These are phyloP conservation scores for Trichoderma lentiforme DNA, from an alignment of 2,329 filamentous ascomycete genomes.

Conservation along the genomic window DNA sequence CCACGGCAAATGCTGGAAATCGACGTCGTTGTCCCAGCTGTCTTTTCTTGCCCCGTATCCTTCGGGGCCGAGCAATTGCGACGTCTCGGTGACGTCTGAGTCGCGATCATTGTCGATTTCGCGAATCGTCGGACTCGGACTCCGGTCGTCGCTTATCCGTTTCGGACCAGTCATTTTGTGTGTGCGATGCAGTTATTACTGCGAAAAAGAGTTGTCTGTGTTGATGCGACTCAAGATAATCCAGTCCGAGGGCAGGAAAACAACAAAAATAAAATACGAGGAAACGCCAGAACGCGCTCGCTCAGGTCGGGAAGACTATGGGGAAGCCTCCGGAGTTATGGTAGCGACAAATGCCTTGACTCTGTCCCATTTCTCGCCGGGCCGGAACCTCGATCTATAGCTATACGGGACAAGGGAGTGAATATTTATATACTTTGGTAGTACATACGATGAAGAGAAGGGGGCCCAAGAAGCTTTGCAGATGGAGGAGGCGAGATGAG, in stretches of 20 bases:
- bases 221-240: neutral
- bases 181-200: neutral
- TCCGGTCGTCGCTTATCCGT: neutral
- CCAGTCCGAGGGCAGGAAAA: neutral
- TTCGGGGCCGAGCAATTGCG: slow-evolving; percentile 37
- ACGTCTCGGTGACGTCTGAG: slow-evolving; percentile 34
- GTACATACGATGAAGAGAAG: neutral
- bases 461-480: neutral
- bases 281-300: neutral
- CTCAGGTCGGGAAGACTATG: slow-evolving; percentile 8
- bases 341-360: neutral
- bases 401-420: neutral
- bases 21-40: slow-evolving; percentile 33
- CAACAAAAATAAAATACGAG: neutral
- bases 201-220: neutral
- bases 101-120: slow-evolving; percentile 5
- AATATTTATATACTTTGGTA: neutral
- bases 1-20: slow-evolving; percentile 61
- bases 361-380: slow-evolving; percentile 15
- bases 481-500: slow-evolving; percentile 4
- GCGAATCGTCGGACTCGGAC: slow-evolving; percentile 8
- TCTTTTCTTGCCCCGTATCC: slow-evolving; percentile 9
- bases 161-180: slow-evolving; percentile 14
- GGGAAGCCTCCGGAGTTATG: neutral
- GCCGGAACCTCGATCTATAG: neutral